Evolutionary conservation across 208 protist species (phyloP), one percentile per base, ranked within the genome.

Genomic region (Trichomonas vaginalis): DNA sequence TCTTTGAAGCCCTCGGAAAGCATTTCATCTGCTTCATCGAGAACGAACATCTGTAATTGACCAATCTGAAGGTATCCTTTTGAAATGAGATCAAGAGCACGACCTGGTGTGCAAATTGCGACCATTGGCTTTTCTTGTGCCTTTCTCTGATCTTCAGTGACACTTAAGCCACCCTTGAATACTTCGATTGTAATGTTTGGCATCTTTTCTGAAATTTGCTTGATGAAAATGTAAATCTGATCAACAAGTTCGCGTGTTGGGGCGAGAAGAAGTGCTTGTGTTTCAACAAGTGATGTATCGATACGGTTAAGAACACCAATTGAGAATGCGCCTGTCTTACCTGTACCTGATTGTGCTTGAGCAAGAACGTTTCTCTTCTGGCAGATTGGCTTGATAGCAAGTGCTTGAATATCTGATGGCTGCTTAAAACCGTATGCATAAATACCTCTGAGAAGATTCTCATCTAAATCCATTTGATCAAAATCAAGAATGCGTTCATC

Each of bases 21-120:
- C 98, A 99, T 99, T 96, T 99, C 99, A 97, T 99, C 99, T 83
- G 99, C 99, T 97, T 99, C 99, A 96, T 99, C 99, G 35, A 99
- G 96, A 86, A 99, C 98, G 23, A 99, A 97, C 61, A 98, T 98
- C 80, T 97, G 97, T 32, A 99, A 98, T 9, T 97, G 86, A 14
- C 97, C 97, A 47, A 98, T 97, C 35, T 96, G 96, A 21, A 99
- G 97, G 42, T 97, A 96, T 48, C 97, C 96, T 97, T 99, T 99
- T 96, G 98, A 98, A 70, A 98, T 98, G n/a, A 99, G 97, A 97
- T 99, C 99, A 23, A 99, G 97, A 62, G 99, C 97, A n/a, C 97
- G 98, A 51, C 99, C 99, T n/a, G 99, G 99, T 0, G 99, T 99
- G 45, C 98, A 98, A n/a, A 99, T 98, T n/a, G 99, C 97, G 90